Evolutionary conservation across 1,284 basidiomycete genomes (phyloP).

Genomic region (Ganoderma boninense): DNA sequence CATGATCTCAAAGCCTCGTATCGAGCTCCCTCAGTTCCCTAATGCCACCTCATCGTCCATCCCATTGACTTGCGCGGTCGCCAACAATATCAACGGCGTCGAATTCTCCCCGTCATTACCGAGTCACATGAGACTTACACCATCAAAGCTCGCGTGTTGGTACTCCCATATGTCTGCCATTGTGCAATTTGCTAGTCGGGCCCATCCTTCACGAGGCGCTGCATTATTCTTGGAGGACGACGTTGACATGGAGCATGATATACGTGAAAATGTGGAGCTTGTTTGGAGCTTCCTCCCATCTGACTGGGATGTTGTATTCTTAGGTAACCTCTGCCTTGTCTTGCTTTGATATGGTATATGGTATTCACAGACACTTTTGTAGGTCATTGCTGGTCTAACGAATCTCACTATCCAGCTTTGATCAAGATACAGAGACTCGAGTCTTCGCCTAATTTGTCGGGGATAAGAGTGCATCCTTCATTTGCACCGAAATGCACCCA

Average conservation of each 20-base stretch:
- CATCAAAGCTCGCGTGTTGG: conserved; percentile 76
- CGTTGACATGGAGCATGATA: conserved; percentile 79
- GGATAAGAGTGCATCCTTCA: conserved; percentile 57
- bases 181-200: conserved; percentile 46
- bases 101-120: conserved; percentile 50
- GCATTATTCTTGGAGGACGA: conserved; percentile 81
- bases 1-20: neutral
- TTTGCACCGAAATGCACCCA: conserved; percentile 72
- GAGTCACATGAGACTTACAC: conserved; percentile 59
- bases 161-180: conserved; percentile 73
- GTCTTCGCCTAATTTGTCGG: neutral
- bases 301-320: conserved; percentile 80
- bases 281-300: conserved; percentile 67
- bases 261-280: conserved; percentile 53
- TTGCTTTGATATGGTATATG: neutral
- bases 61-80: conserved; percentile 58
- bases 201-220: conserved; percentile 32
- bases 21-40: no score
- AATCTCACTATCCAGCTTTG: conserved; percentile 48
- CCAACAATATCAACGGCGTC: conserved; percentile 51
- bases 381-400: conserved; percentile 82
- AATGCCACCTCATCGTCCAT: neutral
- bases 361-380: conserved; percentile 11
- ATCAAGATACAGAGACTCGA: neutral
- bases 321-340: conserved; percentile 56